Base-by-base conservation (phyloP, 116 monocot genomes). In the Zostera marina region DNA sequence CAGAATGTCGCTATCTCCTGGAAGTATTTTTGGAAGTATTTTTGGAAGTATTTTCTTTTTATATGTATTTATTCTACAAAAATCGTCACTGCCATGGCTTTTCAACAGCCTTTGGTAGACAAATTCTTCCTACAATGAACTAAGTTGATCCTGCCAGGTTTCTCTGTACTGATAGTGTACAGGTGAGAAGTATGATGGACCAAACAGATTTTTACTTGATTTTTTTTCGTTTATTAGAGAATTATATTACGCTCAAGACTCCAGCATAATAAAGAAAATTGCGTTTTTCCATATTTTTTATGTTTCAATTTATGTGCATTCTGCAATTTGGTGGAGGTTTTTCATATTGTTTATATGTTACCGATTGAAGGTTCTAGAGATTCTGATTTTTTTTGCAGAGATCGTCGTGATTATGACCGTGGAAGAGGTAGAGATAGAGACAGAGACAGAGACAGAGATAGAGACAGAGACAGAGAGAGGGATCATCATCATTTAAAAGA, bases 101-200 rank as follows among this genome's bases (percentile, higher is more conserved):
- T 63, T 55, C 55, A 41, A 42, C 6, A 69, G 87, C 85, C 85
- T 67, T 67, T 58, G 81, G 75, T 63, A 79, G 76, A 72, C 32
- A 52, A 66, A 58, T 66, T 82, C 94, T 88, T 96, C 94, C 94
- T 76, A 88, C 13, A 96, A 17, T 80, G 56, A 93, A 54, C 55
- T 8, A 65, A 41, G 57, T 64, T 73, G 82, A 71, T 75, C 41
- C 82, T 88, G 82, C 82, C 96, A 96, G 96, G 89, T 72, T 85
- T 96, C 96, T 96, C 85, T 88, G 89, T 17, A 88, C 82, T 96
- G 96, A 70, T 60, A 88, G 85, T 96, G 94, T 96, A 76, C 96
- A 82, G 32, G 88, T 63, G 89, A 88, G 84, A 85, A 85, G 96
- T 88, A 82, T 85, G 84, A 82, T 84, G 84, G 75, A 71, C 78